Percentiles rank a stretch among this genome's conserved stretches.
Conservation (phyloP, 139 green algal genomes). For the Diplosphaera chodatii region DNA sequence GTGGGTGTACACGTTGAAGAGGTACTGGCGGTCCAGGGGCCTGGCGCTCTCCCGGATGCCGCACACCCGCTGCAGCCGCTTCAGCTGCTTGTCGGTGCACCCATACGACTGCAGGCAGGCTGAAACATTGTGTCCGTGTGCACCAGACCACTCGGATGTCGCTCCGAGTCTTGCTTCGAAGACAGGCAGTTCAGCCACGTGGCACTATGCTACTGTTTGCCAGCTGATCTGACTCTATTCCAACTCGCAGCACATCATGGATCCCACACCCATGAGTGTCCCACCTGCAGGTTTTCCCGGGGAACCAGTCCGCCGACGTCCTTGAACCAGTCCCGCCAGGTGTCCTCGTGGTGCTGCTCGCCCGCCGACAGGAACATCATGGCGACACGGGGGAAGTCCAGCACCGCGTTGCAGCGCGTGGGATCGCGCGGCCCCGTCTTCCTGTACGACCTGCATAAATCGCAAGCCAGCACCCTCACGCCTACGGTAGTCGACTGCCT, state of each 20-base stretch:
- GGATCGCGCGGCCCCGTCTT: not conserved
- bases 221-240: too few relatives aligned
- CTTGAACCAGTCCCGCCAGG: constrained; percentile 18
- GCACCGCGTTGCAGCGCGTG: constrained; percentile 1
- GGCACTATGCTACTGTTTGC: too few relatives aligned
- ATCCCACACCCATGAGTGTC: too few relatives aligned
- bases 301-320: constrained; percentile 3
- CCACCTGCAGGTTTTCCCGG: not conserved
- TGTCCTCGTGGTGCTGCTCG: constrained; percentile 16
- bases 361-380: constrained; percentile 27
- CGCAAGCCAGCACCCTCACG: too few relatives aligned
- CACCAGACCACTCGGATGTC: too few relatives aligned
- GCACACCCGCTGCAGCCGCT: constrained; percentile 3
- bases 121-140: too few relatives aligned
- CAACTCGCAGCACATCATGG: too few relatives aligned
- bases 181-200: too few relatives aligned
- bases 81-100: not conserved
- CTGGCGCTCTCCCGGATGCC: not conserved
- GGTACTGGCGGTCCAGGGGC: constrained; percentile 20
- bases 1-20: constrained; percentile 40
- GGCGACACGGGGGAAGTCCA: constrained; percentile 16
- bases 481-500: too few relatives aligned
- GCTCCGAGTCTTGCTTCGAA: too few relatives aligned
- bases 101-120: not conserved
- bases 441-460: not conserved